Evolutionary conservation across 1,284 basidiomycete species (phyloP), one percentile per base, ranked within the genome.

Genomic region (Trametes versicolor): DNA sequence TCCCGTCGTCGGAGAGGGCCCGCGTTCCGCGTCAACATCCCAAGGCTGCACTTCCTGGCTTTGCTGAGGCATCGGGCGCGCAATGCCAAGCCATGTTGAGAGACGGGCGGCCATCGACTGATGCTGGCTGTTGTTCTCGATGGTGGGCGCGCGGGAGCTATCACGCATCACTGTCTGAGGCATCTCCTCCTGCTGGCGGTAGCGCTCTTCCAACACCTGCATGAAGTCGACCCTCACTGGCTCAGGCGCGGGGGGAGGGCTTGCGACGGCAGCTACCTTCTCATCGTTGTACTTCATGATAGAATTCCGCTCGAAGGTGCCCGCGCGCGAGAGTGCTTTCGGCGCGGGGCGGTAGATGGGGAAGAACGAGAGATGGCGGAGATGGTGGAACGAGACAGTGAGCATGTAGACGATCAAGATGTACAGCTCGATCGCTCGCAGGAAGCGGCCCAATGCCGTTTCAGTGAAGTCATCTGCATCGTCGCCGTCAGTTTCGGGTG

Each of bases 341-440:
- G 63, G 54, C 2, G 49, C 64, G 25, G 64, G 65, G 29, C 59
- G 60, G 43, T 62, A 65, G 27, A 65, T 53, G 17, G 63, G 70
- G 45, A 63, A 56, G 65, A 68, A 65, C 34, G 67, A 58, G 52
- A 68, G 58, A 56, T 66, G 62, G 68, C 76, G 74, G 34, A 76
- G 65, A 27, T 78, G 71, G 66, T 85, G 80, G 73, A 91, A 87
- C 34, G 82, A 77, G 37, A 77, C 73, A 48, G 90, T 79, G 64
- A 90, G 82, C 65, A 84, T 76, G 71, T 83, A 86, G 25, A 92
- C 77, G 58, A 90, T 80, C 45, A 89, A 74, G 50, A 88, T 81
- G 72, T 89, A 93, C n/a, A 89, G 66, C 71, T 90, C 88, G 51
- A 88, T 75, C 19, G 87, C 87, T 70, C 89, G 87, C 62, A 93